Evolutionary conservation across 805 yeast genomes (phyloP).

Genomic region (Kodamaea sagamina): DNA sequence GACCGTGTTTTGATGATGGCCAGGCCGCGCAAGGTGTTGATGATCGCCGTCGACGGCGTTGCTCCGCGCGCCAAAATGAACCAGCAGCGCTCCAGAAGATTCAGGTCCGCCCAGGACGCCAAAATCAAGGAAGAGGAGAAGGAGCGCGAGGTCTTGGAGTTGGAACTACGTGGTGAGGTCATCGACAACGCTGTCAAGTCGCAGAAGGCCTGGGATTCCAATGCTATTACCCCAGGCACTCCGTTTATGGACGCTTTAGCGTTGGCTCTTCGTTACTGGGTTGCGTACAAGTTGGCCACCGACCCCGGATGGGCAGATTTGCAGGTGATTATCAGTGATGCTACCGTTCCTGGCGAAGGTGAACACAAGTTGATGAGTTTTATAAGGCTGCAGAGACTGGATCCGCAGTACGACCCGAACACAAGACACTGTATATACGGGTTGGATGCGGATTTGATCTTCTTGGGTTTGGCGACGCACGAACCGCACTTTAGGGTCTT

Average conservation of each 20-base stretch:
- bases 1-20: slow-evolving; percentile 92
- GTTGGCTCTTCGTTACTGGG: slow-evolving; percentile 82
- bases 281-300: slow-evolving; percentile 77
- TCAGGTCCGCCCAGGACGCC: slow-evolving; percentile 90
- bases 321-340: slow-evolving; percentile 90
- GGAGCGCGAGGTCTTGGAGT: slow-evolving; percentile 57
- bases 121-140: slow-evolving; percentile 72
- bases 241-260: slow-evolving; percentile 95
- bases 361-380: slow-evolving; percentile 98
- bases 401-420: slow-evolving; percentile 86
- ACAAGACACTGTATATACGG: slow-evolving; percentile 97
- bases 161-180: slow-evolving; percentile 65
- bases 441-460: slow-evolving; percentile 94
- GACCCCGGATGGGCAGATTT: slow-evolving; percentile 94
- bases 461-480: slow-evolving; percentile 93
- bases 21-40: slow-evolving; percentile 85
- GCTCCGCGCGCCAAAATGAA: slow-evolving; percentile 99
- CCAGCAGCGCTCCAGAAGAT: slow-evolving; percentile 92
- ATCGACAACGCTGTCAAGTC: slow-evolving; percentile 75
- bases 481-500: slow-evolving; percentile 94
- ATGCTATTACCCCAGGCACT: slow-evolving; percentile 98
- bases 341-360: slow-evolving; percentile 99
- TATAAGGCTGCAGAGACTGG: slow-evolving; percentile 84
- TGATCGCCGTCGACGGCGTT: slow-evolving; percentile 98
- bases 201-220: slow-evolving; percentile 89